Evolutionary conservation across 371 early-diverging fungal species (phyloP).

Genomic region (Antonospora locustae): DNA sequence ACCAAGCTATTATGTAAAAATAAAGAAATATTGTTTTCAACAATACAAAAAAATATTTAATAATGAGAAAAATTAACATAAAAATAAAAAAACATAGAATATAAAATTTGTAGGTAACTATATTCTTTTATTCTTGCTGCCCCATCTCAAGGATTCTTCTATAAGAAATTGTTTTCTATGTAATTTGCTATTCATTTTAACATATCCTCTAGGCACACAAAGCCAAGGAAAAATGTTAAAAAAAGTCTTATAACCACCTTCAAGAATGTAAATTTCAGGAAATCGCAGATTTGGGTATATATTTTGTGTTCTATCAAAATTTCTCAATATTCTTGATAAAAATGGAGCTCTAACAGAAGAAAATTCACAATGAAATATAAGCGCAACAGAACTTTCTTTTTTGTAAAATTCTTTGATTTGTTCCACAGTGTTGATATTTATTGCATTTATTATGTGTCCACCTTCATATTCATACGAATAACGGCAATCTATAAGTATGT

Average conservation of each 20-base stretch:
- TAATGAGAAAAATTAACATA: too few species aligned
- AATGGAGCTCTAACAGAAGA: constrained; percentile 53
- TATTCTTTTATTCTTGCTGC: constrained; percentile 10
- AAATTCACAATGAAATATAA: constrained; percentile 53
- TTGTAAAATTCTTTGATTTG: constrained; percentile 9
- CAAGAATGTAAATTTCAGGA: constrained; percentile 51
- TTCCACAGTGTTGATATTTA: constrained; percentile 37
- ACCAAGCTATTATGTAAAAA: too few species aligned
- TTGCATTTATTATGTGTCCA: constrained; percentile 48
- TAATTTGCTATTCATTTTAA: constrained; percentile 33
- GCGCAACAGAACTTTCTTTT: constrained; percentile 19
- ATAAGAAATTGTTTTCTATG: constrained; percentile 24
- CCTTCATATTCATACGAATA: constrained; percentile 51
- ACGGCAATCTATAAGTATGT: constrained; percentile 49
- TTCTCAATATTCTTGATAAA: constrained; percentile 43
- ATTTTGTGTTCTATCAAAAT: constrained; percentile 45
- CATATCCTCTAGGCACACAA: constrained; percentile 45
- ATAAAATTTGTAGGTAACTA: too few species aligned
- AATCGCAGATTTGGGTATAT: constrained; percentile 45
- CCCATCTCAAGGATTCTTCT: background rate
- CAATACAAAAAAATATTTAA: too few species aligned
- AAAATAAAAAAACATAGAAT: too few species aligned
- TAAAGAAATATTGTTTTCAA: too few species aligned
- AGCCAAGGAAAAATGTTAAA: constrained; percentile 37
- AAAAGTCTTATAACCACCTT: constrained; percentile 52